Percentiles rank a stretch among this genome's conserved stretches.
phyloP scores from a whole-genome alignment of 768 basidiomycete genomes.

The Russula sp. region DNA sequence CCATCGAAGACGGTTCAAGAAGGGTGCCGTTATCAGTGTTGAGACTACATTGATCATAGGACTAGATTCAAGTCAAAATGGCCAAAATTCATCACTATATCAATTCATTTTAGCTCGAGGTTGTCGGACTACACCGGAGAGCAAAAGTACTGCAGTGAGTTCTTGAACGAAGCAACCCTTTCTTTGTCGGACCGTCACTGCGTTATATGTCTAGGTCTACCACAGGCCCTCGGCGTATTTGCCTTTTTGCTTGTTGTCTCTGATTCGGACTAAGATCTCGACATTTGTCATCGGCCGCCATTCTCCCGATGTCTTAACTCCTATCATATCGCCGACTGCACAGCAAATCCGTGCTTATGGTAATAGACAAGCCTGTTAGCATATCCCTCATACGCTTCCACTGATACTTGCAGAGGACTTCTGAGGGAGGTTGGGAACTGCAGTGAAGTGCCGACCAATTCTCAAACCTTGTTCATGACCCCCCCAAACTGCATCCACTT shows the following conservation, averaged over 20 bases:
- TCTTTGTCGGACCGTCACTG: neutral
- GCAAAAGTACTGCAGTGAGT: neutral
- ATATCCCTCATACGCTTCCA: neutral
- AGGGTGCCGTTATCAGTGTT: too few species aligned
- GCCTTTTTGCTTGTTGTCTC: neutral
- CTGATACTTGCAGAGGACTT: neutral
- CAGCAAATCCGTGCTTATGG: neutral
- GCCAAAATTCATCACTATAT: neutral
- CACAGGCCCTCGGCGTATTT: neutral
- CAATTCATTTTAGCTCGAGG: neutral
- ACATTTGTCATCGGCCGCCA: neutral
- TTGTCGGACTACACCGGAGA: neutral
- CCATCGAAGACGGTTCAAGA: too few species aligned
- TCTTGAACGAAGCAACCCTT: neutral
- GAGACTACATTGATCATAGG: neutral
- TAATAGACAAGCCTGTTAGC: neutral
- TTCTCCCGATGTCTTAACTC: neutral
- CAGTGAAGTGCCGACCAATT: neutral
- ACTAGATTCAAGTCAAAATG: neutral
- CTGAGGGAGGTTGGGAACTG: neutral
- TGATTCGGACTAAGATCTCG: neutral
- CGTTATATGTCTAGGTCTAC: too few species aligned
- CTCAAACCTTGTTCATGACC: neutral
- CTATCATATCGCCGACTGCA: neutral
- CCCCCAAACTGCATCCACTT: neutral